Percentiles rank a stretch among this genome's conserved stretches.
phyloP scores from a whole-genome alignment of 305 asterid genomes.

The Solanum hybrid region DNA sequence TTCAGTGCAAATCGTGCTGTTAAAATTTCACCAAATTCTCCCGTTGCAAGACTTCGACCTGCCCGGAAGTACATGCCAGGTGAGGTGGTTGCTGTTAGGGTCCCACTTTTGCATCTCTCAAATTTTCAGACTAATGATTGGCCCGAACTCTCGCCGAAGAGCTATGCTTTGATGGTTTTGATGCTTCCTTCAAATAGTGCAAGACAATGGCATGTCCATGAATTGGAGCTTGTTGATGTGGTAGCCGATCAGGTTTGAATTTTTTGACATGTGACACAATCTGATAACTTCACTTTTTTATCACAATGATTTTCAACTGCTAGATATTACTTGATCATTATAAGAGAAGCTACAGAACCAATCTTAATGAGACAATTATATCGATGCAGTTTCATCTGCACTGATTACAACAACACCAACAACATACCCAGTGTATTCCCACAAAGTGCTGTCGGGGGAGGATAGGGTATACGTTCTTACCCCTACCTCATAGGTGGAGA shows the following conservation, averaged over 20 bases:
- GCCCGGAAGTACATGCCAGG: constrained; percentile 78
- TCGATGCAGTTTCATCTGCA: not conserved
- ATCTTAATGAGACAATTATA: not conserved
- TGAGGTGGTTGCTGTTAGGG: constrained; percentile 97
- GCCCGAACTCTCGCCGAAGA: constrained; percentile 90
- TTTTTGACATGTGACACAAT: not conserved
- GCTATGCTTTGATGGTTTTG: constrained; percentile 95
- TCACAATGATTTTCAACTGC: not conserved
- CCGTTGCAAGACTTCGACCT: constrained; percentile 75
- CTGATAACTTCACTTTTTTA: not conserved
- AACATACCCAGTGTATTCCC: not conserved
- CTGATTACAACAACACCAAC: not conserved
- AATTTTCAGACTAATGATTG: constrained; percentile 93
- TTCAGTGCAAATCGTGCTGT: constrained; percentile 70
- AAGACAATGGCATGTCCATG: constrained; percentile 94
- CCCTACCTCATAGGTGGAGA: not conserved
- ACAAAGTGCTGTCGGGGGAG: not conserved
- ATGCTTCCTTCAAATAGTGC: constrained; percentile 98
- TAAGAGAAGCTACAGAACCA: not conserved
- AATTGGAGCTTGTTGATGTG: constrained; percentile 97
- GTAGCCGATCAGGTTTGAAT: constrained; percentile 92
- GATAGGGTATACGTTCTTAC: not conserved
- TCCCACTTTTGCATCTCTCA: constrained; percentile 79
- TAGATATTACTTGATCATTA: not conserved
- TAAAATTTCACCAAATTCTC: constrained; percentile 76